phyloP scores from a whole-genome alignment of 805 yeast species.

The Schwanniomyces yamadae region DNA sequence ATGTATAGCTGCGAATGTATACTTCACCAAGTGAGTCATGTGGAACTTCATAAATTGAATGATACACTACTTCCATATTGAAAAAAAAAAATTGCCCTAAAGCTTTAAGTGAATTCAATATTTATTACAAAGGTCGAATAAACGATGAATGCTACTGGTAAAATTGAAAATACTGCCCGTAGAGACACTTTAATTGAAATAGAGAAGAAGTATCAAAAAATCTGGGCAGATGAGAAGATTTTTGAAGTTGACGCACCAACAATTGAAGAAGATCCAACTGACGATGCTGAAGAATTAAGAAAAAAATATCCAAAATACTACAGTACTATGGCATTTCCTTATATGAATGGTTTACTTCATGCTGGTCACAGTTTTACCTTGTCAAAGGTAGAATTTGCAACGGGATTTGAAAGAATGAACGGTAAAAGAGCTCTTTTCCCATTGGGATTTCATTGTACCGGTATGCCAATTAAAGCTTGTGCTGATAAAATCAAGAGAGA shows the following conservation, averaged over 20 bases:
- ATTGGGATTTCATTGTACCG: constrained; percentile 98
- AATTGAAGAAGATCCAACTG: constrained; percentile 52
- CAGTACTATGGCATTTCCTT: constrained; percentile 96
- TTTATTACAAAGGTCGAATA: too few species aligned
- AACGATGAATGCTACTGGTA: constrained; percentile 40
- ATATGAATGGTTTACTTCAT: constrained; percentile 97
- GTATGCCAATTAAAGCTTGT: constrained; percentile 95
- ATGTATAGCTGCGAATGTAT: too few species aligned
- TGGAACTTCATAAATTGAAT: too few species aligned
- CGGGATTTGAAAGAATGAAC: constrained; percentile 92
- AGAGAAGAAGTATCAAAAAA: constrained; percentile 82
- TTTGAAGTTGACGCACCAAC: constrained; percentile 91
- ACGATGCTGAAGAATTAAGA: constrained; percentile 66
- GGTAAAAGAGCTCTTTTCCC: constrained; percentile 94
- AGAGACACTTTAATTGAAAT: constrained; percentile 89
- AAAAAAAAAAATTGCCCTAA: too few species aligned
- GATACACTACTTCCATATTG: too few species aligned
- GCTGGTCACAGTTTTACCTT: constrained; percentile 97
- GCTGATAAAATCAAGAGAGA: constrained; percentile 95
- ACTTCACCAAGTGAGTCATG: too few species aligned
- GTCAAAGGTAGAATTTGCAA: constrained; percentile 87
- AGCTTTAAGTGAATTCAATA: too few species aligned
- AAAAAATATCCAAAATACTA: constrained; percentile 81
- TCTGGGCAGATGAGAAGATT: constrained; percentile 83
- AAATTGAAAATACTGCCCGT: constrained; percentile 73